phyloP scores from a whole-genome alignment of 1,139 yeast species.

The Meyerozyma sp. region DNA sequence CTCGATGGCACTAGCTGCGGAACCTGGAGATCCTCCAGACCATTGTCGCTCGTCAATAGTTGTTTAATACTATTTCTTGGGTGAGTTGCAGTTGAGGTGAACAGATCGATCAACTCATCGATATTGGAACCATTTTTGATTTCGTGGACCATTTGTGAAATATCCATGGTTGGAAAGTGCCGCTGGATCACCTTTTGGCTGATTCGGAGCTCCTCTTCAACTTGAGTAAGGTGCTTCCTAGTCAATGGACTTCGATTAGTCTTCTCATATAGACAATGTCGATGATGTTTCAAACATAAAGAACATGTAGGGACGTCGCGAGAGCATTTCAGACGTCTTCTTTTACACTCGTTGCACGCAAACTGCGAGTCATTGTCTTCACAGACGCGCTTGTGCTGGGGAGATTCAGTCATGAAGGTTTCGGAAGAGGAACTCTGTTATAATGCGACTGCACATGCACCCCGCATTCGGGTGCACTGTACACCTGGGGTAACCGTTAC shows the following conservation, averaged over 20 bases:
- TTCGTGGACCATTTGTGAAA: constrained; percentile 5
- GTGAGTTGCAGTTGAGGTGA: neutral
- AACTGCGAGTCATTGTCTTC: neutral
- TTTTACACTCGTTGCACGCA: constrained; percentile 14
- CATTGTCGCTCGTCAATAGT: neutral
- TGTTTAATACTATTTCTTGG: neutral
- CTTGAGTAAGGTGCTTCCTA: constrained; percentile 15
- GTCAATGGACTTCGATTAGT: constrained; percentile 14
- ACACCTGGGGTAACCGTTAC: neutral
- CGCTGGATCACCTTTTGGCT: constrained; percentile 4
- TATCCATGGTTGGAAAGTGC: constrained; percentile 9
- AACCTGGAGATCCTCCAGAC: constrained; percentile 4
- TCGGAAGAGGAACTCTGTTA: neutral
- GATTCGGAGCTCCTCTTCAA: constrained; percentile 12
- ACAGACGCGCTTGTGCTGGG: neutral
- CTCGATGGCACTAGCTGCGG: constrained; percentile 7
- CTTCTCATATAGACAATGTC: constrained; percentile 15
- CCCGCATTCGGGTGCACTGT: constrained; percentile 1
- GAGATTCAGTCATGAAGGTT: neutral
- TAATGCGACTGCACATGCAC: neutral
- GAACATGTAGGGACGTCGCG: constrained; percentile 13
- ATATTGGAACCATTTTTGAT: constrained; percentile 12
- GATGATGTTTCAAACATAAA: constrained; percentile 10
- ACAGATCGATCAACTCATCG: constrained; percentile 5
- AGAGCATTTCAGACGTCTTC: constrained; percentile 14